Conservation (phyloP, 2,329 filamentous ascomycete species). For the Ascochyta rabiei region DNA sequence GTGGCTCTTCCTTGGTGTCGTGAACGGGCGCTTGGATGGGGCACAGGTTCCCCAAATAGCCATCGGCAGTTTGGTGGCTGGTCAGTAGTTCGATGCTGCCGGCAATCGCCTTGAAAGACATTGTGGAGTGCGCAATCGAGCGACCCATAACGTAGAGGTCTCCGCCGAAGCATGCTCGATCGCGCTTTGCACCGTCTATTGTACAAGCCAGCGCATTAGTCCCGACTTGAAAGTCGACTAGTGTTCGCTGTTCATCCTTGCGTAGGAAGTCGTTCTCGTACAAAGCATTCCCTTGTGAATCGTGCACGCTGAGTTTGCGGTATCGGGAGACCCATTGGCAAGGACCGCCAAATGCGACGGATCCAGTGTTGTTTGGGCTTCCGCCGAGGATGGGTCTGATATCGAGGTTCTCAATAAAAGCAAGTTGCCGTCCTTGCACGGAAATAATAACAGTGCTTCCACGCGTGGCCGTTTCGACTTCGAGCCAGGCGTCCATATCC, state of each 20-base stretch:
- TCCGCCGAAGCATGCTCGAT: constrained; percentile 15
- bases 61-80: constrained; percentile 14
- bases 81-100: constrained; percentile 12
- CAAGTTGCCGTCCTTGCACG: constrained; percentile 2
- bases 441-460: neutral
- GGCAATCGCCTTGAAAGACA: constrained; percentile 7
- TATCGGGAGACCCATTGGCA: constrained; percentile 8
- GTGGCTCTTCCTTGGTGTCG: constrained; percentile 3
- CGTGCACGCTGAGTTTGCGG: constrained; percentile 6
- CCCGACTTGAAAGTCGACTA: constrained; percentile 14
- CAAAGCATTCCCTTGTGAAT: neutral
- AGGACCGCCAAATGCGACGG: constrained; percentile 17
- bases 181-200: constrained; percentile 16
- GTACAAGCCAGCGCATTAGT: constrained; percentile 14
- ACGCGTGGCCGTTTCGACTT: constrained; percentile 2
- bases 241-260: constrained; percentile 1
- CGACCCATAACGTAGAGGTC: constrained; percentile 15
- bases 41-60: constrained; percentile 11
- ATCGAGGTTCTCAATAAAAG: neutral
- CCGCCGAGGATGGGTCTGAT: constrained; percentile 13
- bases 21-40: constrained; percentile 16
- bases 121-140: constrained; percentile 13
- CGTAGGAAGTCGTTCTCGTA: constrained; percentile 8
- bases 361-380: constrained; percentile 13
- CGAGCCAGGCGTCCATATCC: neutral